Base-by-base conservation (phyloP, 768 basidiomycete genomes). In the Plicaturopsis crispa region DNA sequence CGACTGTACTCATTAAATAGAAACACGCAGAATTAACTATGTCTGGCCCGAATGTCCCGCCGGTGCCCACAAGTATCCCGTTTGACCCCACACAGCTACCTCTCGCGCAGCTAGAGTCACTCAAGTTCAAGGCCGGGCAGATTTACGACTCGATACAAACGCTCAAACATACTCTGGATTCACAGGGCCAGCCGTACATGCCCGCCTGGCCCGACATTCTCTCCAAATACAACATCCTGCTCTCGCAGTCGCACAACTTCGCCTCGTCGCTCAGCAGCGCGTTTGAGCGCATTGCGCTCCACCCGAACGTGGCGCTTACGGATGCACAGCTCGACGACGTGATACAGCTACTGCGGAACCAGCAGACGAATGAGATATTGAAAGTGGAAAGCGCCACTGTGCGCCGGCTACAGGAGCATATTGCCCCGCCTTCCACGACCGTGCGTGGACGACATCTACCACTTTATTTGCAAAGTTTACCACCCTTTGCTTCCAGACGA, bases 131-230 rank as follows among this genome's bases (percentile, higher is more conserved):
- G 47, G 72, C 81, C 3, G 76, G 72, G 42, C 84, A 87, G 54
- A 84, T 88, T 24, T 75, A 86, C 32, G 86, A 89, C 36, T 84
- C 83, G 5, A 80, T 88, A 17, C 65, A 77, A 40, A 63, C 66
- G 0, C 64, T 88, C 6, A 78, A 79, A 40, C 66, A 72, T 37
- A 80, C 73, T 5, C 65, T 88, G 47, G 79, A 84, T 38, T 66
- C 63, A 5, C 72, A 71, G 10, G 67, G 75, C 24, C 69, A 66
- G 31, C 62, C 60, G 24, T 65, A 53, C n/a, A 86, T 88, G 78
- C 78, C 81, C 3, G 60, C 83, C 6, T 90, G 88, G 88, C 88
- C 87, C 3, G 87, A 90, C 51, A 75, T 91, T 39, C 69, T 90
- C 38, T 78, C 81, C 11, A 89, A 88, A 65, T 90, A 89, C 72